Conservation (phyloP, 441 rosid genomes). For the Gossypium gossypioides region DNA sequence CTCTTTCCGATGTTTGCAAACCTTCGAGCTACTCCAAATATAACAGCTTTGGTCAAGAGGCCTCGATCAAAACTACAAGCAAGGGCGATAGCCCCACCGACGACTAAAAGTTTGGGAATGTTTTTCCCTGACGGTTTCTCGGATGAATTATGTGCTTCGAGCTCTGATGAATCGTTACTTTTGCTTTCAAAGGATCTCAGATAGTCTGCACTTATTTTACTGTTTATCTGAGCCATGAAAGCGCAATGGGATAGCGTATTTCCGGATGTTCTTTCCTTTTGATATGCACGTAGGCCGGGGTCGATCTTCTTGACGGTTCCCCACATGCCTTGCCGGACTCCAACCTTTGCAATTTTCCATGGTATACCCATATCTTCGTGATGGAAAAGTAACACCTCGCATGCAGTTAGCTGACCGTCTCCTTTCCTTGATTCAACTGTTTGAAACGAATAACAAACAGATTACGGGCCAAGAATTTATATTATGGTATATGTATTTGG, state of each 20-base stretch:
- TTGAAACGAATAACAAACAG: slow-evolving; percentile 12
- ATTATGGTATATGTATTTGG: background rate
- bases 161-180: slow-evolving; percentile 21
- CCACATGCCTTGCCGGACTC: slow-evolving; percentile 95
- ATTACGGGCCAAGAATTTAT: background rate
- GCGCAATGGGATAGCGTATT: slow-evolving; percentile 45
- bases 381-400: slow-evolving; percentile 85
- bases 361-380: slow-evolving; percentile 96
- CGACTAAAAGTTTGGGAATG: slow-evolving; percentile 53
- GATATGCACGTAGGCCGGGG: slow-evolving; percentile 68
- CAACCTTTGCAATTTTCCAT: slow-evolving; percentile 84
- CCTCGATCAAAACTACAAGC: slow-evolving; percentile 71
- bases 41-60: slow-evolving; percentile 62
- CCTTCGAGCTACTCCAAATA: slow-evolving; percentile 72
- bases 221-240: slow-evolving; percentile 71
- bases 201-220: slow-evolving; percentile 56
- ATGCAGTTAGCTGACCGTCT: slow-evolving; percentile 67
- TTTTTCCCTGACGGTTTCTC: slow-evolving; percentile 36
- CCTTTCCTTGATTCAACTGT: slow-evolving; percentile 77
- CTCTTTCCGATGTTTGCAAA: slow-evolving; percentile 65
- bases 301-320: slow-evolving; percentile 92
- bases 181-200: slow-evolving; percentile 36
- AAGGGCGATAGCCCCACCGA: slow-evolving; percentile 70
- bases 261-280: slow-evolving; percentile 49
- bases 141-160: slow-evolving; percentile 15